Conservation (phyloP, 2,329 filamentous ascomycete species). For the Botrytis aclada region DNA sequence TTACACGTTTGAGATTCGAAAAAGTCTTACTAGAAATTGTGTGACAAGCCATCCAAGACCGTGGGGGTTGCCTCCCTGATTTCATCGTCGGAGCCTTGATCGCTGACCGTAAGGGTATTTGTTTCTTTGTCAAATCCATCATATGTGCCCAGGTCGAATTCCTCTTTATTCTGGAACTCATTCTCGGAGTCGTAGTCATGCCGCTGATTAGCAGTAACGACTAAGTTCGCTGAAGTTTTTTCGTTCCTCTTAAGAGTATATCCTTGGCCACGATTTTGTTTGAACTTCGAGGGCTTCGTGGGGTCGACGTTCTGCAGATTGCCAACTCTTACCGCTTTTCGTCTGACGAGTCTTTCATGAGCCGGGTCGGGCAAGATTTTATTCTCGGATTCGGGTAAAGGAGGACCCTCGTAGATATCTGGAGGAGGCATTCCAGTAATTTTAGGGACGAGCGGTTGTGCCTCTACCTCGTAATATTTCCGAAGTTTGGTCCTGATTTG, state of each 20-base stretch:
- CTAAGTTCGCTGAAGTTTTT: neutral
- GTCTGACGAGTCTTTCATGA: constrained; percentile 18
- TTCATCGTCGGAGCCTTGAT: neutral
- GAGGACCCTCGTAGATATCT: neutral
- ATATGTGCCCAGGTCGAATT: neutral
- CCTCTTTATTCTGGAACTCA: constrained; percentile 1
- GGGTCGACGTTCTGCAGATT: neutral
- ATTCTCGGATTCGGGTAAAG: neutral
- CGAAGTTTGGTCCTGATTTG: constrained; percentile 50
- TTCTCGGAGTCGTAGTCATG: constrained; percentile 7
- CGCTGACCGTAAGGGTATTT: constrained; percentile 2
- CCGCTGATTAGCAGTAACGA: neutral
- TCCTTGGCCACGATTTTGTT: neutral
- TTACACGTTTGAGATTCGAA: neutral
- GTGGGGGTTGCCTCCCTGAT: neutral
- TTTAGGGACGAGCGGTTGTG: neutral
- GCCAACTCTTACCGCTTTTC: neutral
- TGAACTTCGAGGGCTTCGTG: neutral
- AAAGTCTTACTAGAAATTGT: neutral
- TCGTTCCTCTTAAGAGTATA: neutral
- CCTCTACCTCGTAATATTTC: neutral
- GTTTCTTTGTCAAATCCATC: neutral
- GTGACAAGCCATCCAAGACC: neutral
- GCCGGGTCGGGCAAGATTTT: neutral
- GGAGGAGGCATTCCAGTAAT: neutral